Evolutionary conservation across 2,329 filamentous ascomycete genomes (phyloP).

Genomic region (Lachnellula willkommii): DNA sequence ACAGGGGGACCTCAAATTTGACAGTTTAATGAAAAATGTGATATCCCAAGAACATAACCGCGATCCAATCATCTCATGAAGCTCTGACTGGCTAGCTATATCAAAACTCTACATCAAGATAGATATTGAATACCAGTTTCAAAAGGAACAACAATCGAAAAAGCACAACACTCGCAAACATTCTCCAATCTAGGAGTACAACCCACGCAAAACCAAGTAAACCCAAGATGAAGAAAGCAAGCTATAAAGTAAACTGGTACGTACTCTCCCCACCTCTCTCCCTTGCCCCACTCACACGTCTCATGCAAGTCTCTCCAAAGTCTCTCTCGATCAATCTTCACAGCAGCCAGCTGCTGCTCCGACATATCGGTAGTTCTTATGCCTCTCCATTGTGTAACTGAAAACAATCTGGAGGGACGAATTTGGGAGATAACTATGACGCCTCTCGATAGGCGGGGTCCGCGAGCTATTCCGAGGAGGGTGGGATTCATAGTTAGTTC

Average conservation of each 20-base stretch:
- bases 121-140: too few relatives aligned
- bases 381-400: conserved; percentile 9
- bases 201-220: neutral
- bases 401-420: conserved; percentile 11
- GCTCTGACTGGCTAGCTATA: too few relatives aligned
- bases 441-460: neutral
- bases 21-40: too few relatives aligned
- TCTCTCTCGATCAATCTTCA: conserved; percentile 54
- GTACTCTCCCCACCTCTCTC: conserved; percentile 63
- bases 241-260: conserved; percentile 26
- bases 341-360: conserved; percentile 43
- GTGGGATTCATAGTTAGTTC: conserved; percentile 4
- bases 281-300: conserved; percentile 62
- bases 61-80: too few relatives aligned
- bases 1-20: too few relatives aligned
- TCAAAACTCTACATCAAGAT: too few relatives aligned
- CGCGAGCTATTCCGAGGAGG: neutral
- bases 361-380: conserved; percentile 35
- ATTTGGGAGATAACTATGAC: neutral
- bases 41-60: too few relatives aligned
- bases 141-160: too few relatives aligned
- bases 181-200: too few relatives aligned
- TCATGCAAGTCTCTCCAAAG: conserved; percentile 60
- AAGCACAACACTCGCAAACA: too few relatives aligned
- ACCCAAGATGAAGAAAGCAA: neutral